These are phyloP conservation scores for Trametes villosa DNA, from an alignment of 768 basidiomycete species.

Conservation along the genomic window DNA sequence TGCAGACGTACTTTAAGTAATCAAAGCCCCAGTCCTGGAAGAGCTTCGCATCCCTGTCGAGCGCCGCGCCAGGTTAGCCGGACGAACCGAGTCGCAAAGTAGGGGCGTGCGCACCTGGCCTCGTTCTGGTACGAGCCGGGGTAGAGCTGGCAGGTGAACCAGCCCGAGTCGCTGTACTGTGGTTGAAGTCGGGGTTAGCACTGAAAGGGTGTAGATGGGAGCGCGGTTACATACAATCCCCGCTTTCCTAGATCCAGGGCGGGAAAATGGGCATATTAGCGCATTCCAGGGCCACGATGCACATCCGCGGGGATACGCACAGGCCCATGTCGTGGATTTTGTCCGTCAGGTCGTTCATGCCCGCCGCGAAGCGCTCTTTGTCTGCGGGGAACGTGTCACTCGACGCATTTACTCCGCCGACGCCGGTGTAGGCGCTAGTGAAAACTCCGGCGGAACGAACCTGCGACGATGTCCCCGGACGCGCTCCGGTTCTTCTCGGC, in stretches of 20 bases:
- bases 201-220: neutral
- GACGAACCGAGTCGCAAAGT: neutral
- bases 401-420: no score
- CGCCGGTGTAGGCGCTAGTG: no score
- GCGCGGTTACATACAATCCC: constrained; percentile 53
- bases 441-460: no score
- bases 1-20: constrained; percentile 54
- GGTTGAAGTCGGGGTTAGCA: neutral
- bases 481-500: constrained; percentile 57
- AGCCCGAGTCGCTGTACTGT: constrained; percentile 70
- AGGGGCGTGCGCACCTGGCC: constrained; percentile 41
- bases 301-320: constrained; percentile 40
- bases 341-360: constrained; percentile 60
- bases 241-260: constrained; percentile 47
- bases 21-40: constrained; percentile 73
- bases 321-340: constrained; percentile 59
- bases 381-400: constrained; percentile 30
- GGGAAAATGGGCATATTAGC: neutral
- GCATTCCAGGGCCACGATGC: neutral
- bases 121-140: constrained; percentile 71
- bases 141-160: constrained; percentile 68
- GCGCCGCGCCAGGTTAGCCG: constrained; percentile 9
- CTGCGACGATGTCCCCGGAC: constrained; percentile 58
- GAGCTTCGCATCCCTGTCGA: constrained; percentile 52
- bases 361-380: constrained; percentile 55